Percentiles rank a stretch among this genome's conserved stretches.
Conservation (phyloP, 306 rosid species). For the Glycine tomentella region DNA sequence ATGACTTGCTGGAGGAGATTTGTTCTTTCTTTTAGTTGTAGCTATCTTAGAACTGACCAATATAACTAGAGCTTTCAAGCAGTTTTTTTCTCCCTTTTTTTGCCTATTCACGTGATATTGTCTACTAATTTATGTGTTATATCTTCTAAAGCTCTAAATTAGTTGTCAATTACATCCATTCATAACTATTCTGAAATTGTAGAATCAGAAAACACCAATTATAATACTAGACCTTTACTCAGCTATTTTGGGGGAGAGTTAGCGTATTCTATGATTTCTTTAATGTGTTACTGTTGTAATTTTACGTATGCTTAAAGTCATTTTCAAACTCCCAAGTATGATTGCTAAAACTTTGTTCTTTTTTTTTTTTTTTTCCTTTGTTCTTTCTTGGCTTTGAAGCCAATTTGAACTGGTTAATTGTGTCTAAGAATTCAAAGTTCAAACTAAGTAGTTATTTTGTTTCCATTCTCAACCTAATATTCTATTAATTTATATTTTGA, state of each 20-base stretch:
- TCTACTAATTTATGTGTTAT: too few species aligned
- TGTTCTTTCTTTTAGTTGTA: too few species aligned
- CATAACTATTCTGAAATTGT: conserved; percentile 9
- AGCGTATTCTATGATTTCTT: conserved; percentile 11
- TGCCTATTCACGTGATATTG: too few species aligned
- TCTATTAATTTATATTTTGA: not conserved
- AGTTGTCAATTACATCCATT: too few species aligned
- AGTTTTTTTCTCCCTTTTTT: too few species aligned
- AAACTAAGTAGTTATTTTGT: not conserved
- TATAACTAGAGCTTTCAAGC: too few species aligned
- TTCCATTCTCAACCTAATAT: conserved; percentile 1
- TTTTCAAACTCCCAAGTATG: conserved; percentile 16
- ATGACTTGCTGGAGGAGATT: too few species aligned
- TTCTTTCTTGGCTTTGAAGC: conserved; percentile 30
- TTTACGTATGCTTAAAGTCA: conserved; percentile 5
- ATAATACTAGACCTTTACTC: not conserved
- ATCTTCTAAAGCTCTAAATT: too few species aligned
- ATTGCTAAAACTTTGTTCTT: not conserved
- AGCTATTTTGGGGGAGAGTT: not conserved
- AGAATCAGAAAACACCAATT: not conserved
- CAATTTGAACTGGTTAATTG: conserved; percentile 16
- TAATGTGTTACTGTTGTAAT: conserved; percentile 22
- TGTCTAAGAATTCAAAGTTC: conserved; percentile 9
- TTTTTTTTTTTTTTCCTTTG: not conserved
- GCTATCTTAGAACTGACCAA: too few species aligned